Base-by-base conservation (phyloP, 1,284 basidiomycete species). In the Cryptococcus hybrid region DNA sequence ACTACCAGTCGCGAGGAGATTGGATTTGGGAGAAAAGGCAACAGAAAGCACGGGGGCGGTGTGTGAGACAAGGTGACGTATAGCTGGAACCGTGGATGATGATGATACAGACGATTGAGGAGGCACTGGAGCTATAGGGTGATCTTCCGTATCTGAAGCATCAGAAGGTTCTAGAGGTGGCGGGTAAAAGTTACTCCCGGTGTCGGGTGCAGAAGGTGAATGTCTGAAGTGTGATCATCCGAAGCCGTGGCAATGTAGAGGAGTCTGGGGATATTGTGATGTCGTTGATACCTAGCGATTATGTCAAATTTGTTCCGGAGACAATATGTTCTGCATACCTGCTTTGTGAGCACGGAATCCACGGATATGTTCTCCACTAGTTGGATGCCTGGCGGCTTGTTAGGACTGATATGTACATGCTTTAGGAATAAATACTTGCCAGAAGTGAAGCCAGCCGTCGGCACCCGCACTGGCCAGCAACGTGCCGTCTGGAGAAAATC, bases 21-120 rank as follows among this genome's bases (percentile, higher is more conserved):
- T 95, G 0, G 88, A 88, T 62, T 86, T 84, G 0, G 91, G 92
- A 67, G 90, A 93, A 78, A 89, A 98, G 63, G 92, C 89, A 7
- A 95, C 82, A 62, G 92, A 93, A 63, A 97, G 91, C 0, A 98
- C 91, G 63, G 92, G 92, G 66, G 92, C 94, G 2, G 93, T 94
- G 70, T 99, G 95, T 0, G 90, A 90, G 43, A 82, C 79, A 6
- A 96, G 79, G 7, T 82, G 83, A 63, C 86, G 68, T 5, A 78
- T 58, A 5, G 66, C 63, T 9, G 55, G 52, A 34, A 47, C 18
- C 18, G 18, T 18, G 18, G 18, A 18, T 18, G 18, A 51, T 18
- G 18, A 18, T 18, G 18, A 18, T 18, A 18, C 18, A 18, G 18
- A 18, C 36, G n/a, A 7, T 12, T 37, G 9, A 24, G 37, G 39